A percentile compares a stretch with the other conserved stretches of the same genome.
Conservation (phyloP, 202 grass and related monocot species). For the Cymbopogon flexuosus region DNA sequence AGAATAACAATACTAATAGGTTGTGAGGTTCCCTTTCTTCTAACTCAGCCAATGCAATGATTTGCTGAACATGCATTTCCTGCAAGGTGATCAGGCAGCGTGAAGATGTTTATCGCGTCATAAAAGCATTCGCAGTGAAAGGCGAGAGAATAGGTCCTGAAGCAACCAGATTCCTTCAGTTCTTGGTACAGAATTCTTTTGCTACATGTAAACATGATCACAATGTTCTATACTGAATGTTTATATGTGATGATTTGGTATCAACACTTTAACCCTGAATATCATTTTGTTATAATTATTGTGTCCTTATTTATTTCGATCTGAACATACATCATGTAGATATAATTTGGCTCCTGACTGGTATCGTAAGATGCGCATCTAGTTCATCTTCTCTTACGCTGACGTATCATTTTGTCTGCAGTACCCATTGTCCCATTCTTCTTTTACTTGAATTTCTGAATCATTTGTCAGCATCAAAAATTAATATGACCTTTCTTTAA, state of each 20-base stretch:
- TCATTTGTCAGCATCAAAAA: not conserved
- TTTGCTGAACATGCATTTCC: conserved; percentile 47
- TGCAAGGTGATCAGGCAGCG: conserved; percentile 94
- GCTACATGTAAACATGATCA: not conserved
- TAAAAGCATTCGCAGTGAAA: conserved; percentile 71
- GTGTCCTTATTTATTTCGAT: not conserved
- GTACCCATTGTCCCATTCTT: not conserved
- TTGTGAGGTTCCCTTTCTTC: conserved; percentile 17
- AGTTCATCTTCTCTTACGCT: conserved; percentile 15
- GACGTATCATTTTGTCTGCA: not conserved
- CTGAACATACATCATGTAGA: not conserved
- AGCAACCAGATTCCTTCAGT: conserved; percentile 67
- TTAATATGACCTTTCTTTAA: too few species aligned
- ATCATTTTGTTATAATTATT: conserved; percentile 10
- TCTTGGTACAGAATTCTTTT: conserved; percentile 58
- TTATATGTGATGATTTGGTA: not conserved
- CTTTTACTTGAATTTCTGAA: conserved; percentile 17
- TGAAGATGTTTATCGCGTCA: conserved; percentile 81
- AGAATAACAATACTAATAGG: conserved; percentile 8
- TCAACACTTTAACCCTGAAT: conserved; percentile 2
- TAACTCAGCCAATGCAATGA: not conserved
- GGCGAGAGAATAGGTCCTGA: conserved; percentile 64
- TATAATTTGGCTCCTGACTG: conserved; percentile 5
- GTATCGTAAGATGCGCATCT: not conserved
- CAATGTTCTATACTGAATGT: not conserved